Evolutionary conservation across 2,329 filamentous ascomycete species (phyloP).

Genomic region (Ceratocystis harringtonii): DNA sequence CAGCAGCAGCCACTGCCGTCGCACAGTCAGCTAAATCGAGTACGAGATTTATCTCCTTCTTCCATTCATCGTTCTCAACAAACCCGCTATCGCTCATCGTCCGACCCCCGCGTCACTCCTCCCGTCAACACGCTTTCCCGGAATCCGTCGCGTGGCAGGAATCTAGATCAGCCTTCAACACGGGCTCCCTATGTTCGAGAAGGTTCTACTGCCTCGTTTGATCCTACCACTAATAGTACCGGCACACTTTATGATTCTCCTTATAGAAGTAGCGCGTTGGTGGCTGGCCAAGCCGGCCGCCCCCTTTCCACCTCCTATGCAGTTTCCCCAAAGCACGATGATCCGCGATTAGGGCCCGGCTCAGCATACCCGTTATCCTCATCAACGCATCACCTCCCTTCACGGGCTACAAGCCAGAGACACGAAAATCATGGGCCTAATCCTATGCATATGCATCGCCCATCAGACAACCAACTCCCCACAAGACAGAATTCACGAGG

Average conservation of each 20-base stretch:
- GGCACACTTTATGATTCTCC: slow-evolving; percentile 12
- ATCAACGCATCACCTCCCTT: slow-evolving; percentile 8
- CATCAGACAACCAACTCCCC: slow-evolving; percentile 11
- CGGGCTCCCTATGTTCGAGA: slow-evolving; percentile 16
- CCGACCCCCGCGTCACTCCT: slow-evolving; percentile 12
- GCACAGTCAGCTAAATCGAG: slow-evolving; percentile 16
- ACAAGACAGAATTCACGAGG: slow-evolving; percentile 52
- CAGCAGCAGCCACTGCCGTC: slow-evolving; percentile 14
- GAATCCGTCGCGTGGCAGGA: slow-evolving; percentile 15
- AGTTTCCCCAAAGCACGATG: slow-evolving; percentile 26
- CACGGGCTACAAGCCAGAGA: slow-evolving; percentile 14
- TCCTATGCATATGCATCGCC: background rate
- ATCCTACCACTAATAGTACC: slow-evolving; percentile 3
- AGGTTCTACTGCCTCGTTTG: slow-evolving; percentile 14
- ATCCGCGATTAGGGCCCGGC: slow-evolving; percentile 23
- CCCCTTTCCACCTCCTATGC: slow-evolving; percentile 15
- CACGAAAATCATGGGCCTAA: background rate
- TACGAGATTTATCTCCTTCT: slow-evolving; percentile 14
- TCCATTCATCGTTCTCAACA: slow-evolving; percentile 9
- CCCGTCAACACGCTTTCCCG: slow-evolving; percentile 11
- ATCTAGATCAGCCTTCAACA: slow-evolving; percentile 8
- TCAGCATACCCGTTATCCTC: slow-evolving; percentile 3
- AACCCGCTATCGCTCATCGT: slow-evolving; percentile 16
- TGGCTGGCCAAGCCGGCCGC: slow-evolving; percentile 10
- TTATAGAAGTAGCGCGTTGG: slow-evolving; percentile 14